Percentiles rank a stretch among this genome's conserved stretches.
Conservation (phyloP, 345 rosid genomes). For the Zanthoxylum bungeanum region DNA sequence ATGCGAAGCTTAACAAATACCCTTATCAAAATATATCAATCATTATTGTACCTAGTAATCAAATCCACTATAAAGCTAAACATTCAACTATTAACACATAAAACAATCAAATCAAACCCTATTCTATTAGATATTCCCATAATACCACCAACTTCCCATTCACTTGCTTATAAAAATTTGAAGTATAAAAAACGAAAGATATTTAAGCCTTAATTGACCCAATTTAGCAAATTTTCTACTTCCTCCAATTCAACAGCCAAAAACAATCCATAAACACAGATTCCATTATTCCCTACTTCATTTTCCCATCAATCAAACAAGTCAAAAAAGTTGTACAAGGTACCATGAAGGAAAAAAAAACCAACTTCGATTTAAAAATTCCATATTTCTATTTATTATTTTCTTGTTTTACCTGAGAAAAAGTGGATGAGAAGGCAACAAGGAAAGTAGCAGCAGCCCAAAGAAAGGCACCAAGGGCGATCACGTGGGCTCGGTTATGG, state of each 20-base stretch:
- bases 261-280: background rate
- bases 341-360: background rate
- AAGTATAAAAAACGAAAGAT: background rate
- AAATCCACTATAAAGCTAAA: background rate
- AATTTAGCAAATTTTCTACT: background rate
- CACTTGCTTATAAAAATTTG: background rate
- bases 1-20: background rate
- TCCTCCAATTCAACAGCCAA: background rate
- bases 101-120: background rate
- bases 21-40: background rate
- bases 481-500: slow-evolving; percentile 64
- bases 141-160: background rate
- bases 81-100: background rate
- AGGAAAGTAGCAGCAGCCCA: slow-evolving; percentile 80
- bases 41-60: background rate
- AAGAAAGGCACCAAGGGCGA: slow-evolving; percentile 66
- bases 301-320: slow-evolving; percentile 16
- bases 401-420: slow-evolving; percentile 47
- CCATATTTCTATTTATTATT: no score
- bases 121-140: background rate
- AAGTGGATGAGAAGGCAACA: slow-evolving; percentile 68
- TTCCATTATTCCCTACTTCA: background rate
- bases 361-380: background rate
- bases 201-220: background rate
- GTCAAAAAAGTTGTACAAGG: background rate